Conservation (phyloP, 169 alveolate genomes). For the Plasmodium chabaudi region DNA sequence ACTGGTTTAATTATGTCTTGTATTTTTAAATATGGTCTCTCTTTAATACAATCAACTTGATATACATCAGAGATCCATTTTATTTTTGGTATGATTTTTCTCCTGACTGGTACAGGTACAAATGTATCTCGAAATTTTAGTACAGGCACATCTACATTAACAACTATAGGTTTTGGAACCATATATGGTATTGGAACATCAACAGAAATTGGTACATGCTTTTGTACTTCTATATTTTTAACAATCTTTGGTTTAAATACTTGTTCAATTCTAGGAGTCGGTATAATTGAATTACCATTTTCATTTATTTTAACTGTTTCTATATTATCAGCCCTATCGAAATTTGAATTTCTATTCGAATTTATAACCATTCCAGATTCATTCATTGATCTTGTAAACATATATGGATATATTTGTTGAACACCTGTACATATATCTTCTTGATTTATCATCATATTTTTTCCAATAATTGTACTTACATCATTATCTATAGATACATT, state of each 20-base stretch:
- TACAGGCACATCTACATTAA: conserved; percentile 90
- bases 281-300: conserved; percentile 13
- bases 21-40: conserved; percentile 86
- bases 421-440: conserved; percentile 12
- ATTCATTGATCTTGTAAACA: conserved; percentile 77
- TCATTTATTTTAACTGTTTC: conserved; percentile 26
- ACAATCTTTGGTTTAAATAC: conserved; percentile 85
- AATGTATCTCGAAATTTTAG: conserved; percentile 88
- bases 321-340: conserved; percentile 15
- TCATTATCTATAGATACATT: neutral
- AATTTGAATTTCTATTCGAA: conserved; percentile 47
- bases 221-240: conserved; percentile 83
- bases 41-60: conserved; percentile 89
- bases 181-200: conserved; percentile 90
- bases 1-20: conserved; percentile 89
- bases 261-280: conserved; percentile 78
- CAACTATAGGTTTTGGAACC: conserved; percentile 91
- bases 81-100: conserved; percentile 88
- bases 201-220: conserved; percentile 88
- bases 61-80: conserved; percentile 89
- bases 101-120: conserved; percentile 90
- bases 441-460: conserved; percentile 1
- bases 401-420: conserved; percentile 18
- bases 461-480: neutral
- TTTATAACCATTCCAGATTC: conserved; percentile 52